Percentiles rank a stretch among this genome's conserved stretches.
These are phyloP conservation scores for Sideroxylon spinosum DNA, from an alignment of 179 eudicot species.

Conservation along the genomic window DNA sequence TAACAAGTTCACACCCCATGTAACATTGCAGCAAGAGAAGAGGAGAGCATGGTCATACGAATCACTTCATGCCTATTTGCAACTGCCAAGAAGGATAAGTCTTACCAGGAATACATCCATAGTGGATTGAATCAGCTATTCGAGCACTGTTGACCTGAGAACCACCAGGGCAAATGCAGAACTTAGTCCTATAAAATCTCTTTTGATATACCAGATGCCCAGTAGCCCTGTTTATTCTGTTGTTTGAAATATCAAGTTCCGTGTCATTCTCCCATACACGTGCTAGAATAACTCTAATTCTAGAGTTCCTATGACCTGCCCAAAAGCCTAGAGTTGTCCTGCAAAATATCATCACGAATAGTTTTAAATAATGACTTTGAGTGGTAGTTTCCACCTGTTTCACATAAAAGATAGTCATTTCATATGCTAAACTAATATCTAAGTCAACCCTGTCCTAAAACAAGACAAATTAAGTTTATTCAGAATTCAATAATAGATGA, in stretches of 20 bases:
- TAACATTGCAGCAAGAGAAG: background rate
- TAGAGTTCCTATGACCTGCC: constrained; percentile 96
- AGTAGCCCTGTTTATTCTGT: constrained; percentile 85
- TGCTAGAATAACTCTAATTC: constrained; percentile 80
- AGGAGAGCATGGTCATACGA: background rate
- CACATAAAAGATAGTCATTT: too few species aligned
- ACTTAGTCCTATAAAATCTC: constrained; percentile 74
- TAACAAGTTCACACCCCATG: too few species aligned
- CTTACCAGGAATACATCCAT: constrained; percentile 96
- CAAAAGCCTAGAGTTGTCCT: constrained; percentile 92
- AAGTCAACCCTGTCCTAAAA: too few species aligned
- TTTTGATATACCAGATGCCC: constrained; percentile 79
- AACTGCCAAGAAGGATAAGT: constrained; percentile 7
- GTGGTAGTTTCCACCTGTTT: too few species aligned
- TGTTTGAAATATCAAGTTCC: constrained; percentile 79
- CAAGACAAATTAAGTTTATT: too few species aligned
- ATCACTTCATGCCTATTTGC: constrained; percentile 4
- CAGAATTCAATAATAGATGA: too few species aligned
- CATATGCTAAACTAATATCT: too few species aligned
- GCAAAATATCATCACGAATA: constrained; percentile 7
- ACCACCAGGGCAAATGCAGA: constrained; percentile 96
- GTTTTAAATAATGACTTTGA: too few species aligned
- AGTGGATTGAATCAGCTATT: constrained; percentile 88
- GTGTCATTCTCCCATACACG: constrained; percentile 94
- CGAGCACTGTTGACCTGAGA: constrained; percentile 99